Evolutionary conservation across 139 green algal genomes (phyloP), one percentile per base, ranked within the genome.

Genomic region (Picochlorum sp.): DNA sequence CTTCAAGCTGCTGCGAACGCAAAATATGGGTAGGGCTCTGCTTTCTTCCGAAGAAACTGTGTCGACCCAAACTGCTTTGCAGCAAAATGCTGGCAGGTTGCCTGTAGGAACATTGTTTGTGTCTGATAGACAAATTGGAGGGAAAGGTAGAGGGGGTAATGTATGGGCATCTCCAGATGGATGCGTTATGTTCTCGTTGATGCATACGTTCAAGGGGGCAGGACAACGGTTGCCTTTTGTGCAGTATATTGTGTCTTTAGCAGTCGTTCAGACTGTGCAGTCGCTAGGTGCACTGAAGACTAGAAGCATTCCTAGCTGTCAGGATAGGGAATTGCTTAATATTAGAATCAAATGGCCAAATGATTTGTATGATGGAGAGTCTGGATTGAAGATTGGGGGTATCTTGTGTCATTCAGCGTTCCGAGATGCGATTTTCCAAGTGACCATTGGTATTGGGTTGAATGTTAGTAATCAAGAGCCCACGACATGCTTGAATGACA

Each of bases 291-390:
- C 18, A 29, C 28, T 29, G 37, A 13, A 9, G 16, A 9, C 50
- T 24, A 14, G 26, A 41, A 28, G 0, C 22, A 35, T 18, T 33
- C 25, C 8, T 47, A 35, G 5, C 29, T 35, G 53, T 33, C 1
- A 49, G 5, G 26, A 16, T 14, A 20, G 2, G 16, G 3, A 3
- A 3, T n/a, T 39, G 18, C 5, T 14, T 14, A 61, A 87, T 18
- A 57, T 96, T 8, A 64, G 74, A 28, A 90, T 98, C 52, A 98
- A 98, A 64, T 98, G 91, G 91, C 91, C 91, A 49, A 98, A 98
- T 57, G 91, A 98, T 70, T 69, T 98, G 5, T 96, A 96, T 72
- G 62, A 40, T 9, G 31, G 43, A 1, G 61, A 57, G 22, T 47
- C 39, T 26, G 22, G 22, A 47, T 61, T 88, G 13, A 98, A 98